A percentile compares a stretch with the other conserved stretches of the same genome.
Conservation (phyloP, 306 rosid species). For the Fragaria ananassa region DNA sequence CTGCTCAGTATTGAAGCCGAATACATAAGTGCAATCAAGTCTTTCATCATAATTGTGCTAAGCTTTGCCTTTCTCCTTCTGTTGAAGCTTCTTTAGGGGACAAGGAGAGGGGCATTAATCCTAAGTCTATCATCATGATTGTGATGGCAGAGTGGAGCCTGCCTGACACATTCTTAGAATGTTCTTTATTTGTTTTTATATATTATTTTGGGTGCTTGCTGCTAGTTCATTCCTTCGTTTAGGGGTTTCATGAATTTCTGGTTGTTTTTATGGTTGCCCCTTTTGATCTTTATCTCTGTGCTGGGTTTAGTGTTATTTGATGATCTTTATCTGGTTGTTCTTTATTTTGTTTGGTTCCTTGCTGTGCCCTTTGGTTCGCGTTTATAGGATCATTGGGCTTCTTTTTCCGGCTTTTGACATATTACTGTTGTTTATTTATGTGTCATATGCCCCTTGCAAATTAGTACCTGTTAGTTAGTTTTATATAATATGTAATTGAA, state of each 20-base stretch:
- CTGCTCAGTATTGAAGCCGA: background rate
- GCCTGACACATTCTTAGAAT: background rate
- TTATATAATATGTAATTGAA: background rate
- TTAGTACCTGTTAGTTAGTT: background rate
- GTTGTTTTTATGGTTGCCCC: background rate
- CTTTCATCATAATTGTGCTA: background rate
- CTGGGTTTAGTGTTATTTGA: background rate
- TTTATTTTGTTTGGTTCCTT: background rate
- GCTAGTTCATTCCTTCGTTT: background rate
- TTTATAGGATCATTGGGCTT: background rate
- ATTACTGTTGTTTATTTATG: background rate
- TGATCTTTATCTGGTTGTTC: too few species aligned
- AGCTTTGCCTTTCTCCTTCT: background rate
- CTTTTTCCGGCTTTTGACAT: background rate
- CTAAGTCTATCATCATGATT: background rate
- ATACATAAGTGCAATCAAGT: too few species aligned
- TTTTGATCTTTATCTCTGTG: background rate
- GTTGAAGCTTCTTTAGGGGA: background rate
- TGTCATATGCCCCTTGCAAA: background rate
- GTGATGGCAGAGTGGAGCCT: background rate
- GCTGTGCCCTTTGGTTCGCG: background rate
- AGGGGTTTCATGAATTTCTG: background rate
- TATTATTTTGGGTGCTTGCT: background rate
- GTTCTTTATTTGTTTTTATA: background rate
- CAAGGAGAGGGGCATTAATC: background rate